phyloP scores from a whole-genome alignment of 768 basidiomycete species.

The Agrocybe praecox region DNA sequence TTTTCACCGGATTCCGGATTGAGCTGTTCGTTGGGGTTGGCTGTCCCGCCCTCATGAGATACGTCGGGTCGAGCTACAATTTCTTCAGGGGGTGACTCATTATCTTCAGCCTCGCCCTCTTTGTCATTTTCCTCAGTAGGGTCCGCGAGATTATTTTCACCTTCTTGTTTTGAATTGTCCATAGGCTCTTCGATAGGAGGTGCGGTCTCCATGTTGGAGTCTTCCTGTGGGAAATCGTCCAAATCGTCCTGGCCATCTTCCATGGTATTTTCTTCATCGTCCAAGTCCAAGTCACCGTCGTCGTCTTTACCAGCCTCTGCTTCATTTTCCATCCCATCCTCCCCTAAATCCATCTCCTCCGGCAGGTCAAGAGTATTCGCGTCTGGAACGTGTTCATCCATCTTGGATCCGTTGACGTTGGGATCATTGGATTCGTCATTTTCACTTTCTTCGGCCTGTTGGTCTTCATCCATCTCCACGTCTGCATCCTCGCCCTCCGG shows the following conservation, averaged over 20 bases:
- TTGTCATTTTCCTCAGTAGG: conserved; percentile 19
- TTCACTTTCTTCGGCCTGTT: conserved; percentile 28
- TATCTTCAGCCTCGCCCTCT: conserved; percentile 32
- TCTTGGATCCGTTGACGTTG: conserved; percentile 59
- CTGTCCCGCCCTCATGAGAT: conserved; percentile 40
- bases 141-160: conserved; percentile 1
- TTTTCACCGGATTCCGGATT: conserved; percentile 29
- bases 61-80: conserved; percentile 45
- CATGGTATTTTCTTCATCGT: conserved; percentile 30
- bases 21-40: conserved; percentile 29
- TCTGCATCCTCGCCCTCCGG: conserved; percentile 24
- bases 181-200: not conserved
- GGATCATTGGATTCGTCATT: conserved; percentile 45
- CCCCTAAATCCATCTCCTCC: conserved; percentile 75
- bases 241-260: conserved; percentile 35
- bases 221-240: conserved; percentile 14
- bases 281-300: conserved; percentile 26
- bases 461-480: conserved; percentile 20
- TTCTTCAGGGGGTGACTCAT: conserved; percentile 32
- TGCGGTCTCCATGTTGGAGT: not conserved
- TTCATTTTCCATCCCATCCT: conserved; percentile 35
- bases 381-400: conserved; percentile 79
- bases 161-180: conserved; percentile 4
- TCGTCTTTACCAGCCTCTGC: conserved; percentile 35
- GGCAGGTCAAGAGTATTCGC: conserved; percentile 87